These are phyloP conservation scores for Debaryomyces robertsiae DNA, from an alignment of 1,139 yeast genomes.

Conservation along the genomic window DNA sequence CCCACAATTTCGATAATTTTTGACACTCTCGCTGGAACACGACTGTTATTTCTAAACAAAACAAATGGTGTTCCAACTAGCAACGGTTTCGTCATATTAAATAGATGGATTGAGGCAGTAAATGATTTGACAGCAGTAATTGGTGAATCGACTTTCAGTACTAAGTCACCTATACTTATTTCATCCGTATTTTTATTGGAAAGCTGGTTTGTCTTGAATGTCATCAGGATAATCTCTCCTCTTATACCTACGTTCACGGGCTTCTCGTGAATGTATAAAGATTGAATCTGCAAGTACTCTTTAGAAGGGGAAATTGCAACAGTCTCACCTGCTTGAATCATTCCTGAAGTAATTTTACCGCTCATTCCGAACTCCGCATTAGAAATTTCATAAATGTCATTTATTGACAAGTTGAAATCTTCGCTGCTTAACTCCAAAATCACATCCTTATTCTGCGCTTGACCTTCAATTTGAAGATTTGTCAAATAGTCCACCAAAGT, in stretches of 20 bases:
- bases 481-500: conserved; percentile 65
- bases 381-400: conserved; percentile 45
- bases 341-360: conserved; percentile 79
- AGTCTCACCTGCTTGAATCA: conserved; percentile 75
- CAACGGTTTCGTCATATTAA: conserved; percentile 73
- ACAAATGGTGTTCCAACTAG: conserved; percentile 83
- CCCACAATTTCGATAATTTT: conserved; percentile 53
- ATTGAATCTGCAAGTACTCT: conserved; percentile 37
- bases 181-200: conserved; percentile 54
- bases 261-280: conserved; percentile 29
- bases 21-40: conserved; percentile 70
- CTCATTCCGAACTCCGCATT: conserved; percentile 50
- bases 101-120: conserved; percentile 60
- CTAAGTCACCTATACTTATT: conserved; percentile 67
- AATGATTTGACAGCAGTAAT: conserved; percentile 55
- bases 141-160: conserved; percentile 51
- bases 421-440: conserved; percentile 32
- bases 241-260: conserved; percentile 52
- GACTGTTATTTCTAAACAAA: conserved; percentile 78
- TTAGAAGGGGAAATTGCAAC: conserved; percentile 59
- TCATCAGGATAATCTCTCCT: conserved; percentile 71
- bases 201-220: conserved; percentile 49
- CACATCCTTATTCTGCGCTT: conserved; percentile 19
- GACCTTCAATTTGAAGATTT: conserved; percentile 24
- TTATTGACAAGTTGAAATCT: conserved; percentile 52